Base-by-base conservation (phyloP, 2,329 filamentous ascomycete genomes). In the Pseudogymnoascus destructans region DNA sequence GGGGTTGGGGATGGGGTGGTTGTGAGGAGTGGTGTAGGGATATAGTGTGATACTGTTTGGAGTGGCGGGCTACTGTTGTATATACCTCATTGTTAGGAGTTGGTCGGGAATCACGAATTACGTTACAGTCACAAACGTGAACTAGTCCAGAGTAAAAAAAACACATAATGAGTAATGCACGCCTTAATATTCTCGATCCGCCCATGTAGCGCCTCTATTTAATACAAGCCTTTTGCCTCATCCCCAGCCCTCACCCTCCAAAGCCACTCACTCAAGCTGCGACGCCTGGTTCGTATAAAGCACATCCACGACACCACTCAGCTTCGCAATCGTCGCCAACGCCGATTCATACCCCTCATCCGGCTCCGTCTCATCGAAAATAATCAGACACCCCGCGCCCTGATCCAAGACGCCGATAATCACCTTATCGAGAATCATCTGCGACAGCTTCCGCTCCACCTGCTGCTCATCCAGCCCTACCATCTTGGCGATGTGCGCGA, bases 391-490 rank as follows among this genome's bases (percentile, higher is more conserved):
- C 36, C 92, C 92, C n/a, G 90, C 89, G 55, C 93, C 93, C 74
- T 98, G 93, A 72, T 98, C 93, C 66, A 98, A 76, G 59, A 98
- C 93, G 60, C 95, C 93, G 65, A 96, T 89, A 69, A 98, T 97
- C 68, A 97, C 89, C 79, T 96, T 96, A 77, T 98, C 93, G 60
- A 98, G 80, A 69, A 98, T 98, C 95, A 98, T 98, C 79, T 98
- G 95, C 49, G 89, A 95, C 63, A 98, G 79, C 79, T 98, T 98
- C 67, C 91, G 84, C 81, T 98, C 95, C 61, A 98, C 93, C 76
- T 97, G 92, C 72, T 89, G 86, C 23, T 89, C 95, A 72, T 97
- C 93, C 62, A 98, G 79, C 36, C 92, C 91, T 57, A 98, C 93
- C 86, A 97, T 95, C 77, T 93, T 90, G 65, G 93, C 92, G 67